Base-by-base conservation (phyloP, 352 stramenopile genomes). In the Stramenopiles sp. region DNA sequence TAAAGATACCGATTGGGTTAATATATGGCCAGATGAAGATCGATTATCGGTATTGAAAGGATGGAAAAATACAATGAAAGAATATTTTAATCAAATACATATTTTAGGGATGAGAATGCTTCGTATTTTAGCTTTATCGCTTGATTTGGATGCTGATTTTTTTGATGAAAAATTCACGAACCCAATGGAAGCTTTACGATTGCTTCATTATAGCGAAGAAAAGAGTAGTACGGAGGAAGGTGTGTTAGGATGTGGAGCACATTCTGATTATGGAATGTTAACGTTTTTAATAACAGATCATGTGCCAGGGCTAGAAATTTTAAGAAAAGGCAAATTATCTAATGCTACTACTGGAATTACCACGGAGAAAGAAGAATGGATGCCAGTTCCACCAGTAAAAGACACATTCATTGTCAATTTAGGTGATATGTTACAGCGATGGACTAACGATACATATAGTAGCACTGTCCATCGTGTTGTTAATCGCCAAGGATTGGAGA, bases 381-480 rank as follows among this genome's bases (percentile, higher is more conserved):
- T 81, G 7, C 23, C 63, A n/a, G 81, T 88, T 0, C 63, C 80
- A 73, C 84, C 85, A 0, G 80, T 86, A 6, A 78, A 81, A 31
- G 80, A 80, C 77, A 83, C 81, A 4, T 83, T 88, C 43, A 82
- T 85, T 4, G 80, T 88, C 0, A 88, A 88, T 74, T 84, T 88
- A 80, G 85, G 85, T 23, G 85, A 88, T 78, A 86, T 88, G 83
- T 79, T 88, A 0, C 32, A 43, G 1, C 78, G 78, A 31, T 88
- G 85, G 85, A 82, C 78, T 30, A 80, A 86, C 80, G 80, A 79
- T 27, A 32, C 74, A 20, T 73, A 87, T 4, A 80, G 80, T 29
- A 84, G 81, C 0, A 88, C 86, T 74, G 81, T 86, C 69, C 85
- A 88, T 80, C 82, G 83, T 63, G 85, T 88, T n/a, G 53, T 69